A percentile compares a stretch with the other conserved stretches of the same genome.
phyloP scores from a whole-genome alignment of 495 filamentous ascomycete species.

The Neurospora discreta region DNA sequence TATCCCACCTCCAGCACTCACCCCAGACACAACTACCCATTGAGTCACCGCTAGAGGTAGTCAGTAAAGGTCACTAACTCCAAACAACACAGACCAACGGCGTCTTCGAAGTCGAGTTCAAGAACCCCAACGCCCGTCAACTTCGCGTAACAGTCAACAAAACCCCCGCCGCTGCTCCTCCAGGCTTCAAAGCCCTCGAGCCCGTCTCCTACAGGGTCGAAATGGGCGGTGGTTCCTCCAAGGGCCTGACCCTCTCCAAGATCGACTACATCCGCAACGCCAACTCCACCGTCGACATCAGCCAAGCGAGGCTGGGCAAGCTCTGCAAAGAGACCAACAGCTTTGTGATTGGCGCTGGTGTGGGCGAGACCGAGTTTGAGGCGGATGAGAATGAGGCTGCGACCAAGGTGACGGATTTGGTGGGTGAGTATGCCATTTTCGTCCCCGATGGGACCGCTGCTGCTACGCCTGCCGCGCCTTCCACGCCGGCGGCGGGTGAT shows the following conservation, averaged over 20 bases:
- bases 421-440: conserved; percentile 29
- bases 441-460: conserved; percentile 10
- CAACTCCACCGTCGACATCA: conserved; percentile 20
- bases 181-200: conserved; percentile 25
- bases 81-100: conserved; percentile 19
- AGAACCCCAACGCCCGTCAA: conserved; percentile 14
- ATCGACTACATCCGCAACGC: conserved; percentile 29
- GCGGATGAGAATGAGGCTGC: conserved; percentile 33
- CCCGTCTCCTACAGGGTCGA: conserved; percentile 24
- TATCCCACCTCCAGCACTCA: background rate
- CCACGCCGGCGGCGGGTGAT: background rate
- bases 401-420: conserved; percentile 20
- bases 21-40: too few relatives aligned
- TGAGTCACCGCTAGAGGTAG: too few relatives aligned
- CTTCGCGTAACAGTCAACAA: conserved; percentile 26
- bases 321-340: conserved; percentile 22
- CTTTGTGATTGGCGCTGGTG: conserved; percentile 23
- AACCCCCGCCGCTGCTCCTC: conserved; percentile 20
- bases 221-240: conserved; percentile 15
- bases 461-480: conserved; percentile 7
- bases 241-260: conserved; percentile 24
- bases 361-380: conserved; percentile 34
- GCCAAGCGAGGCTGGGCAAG: conserved; percentile 18
- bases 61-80: too few relatives aligned
- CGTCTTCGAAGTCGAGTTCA: conserved; percentile 27